Evolutionary conservation across 2,329 filamentous ascomycete genomes (phyloP), one percentile per base, ranked within the genome.

Genomic region (Thielaviopsis euricoi): DNA sequence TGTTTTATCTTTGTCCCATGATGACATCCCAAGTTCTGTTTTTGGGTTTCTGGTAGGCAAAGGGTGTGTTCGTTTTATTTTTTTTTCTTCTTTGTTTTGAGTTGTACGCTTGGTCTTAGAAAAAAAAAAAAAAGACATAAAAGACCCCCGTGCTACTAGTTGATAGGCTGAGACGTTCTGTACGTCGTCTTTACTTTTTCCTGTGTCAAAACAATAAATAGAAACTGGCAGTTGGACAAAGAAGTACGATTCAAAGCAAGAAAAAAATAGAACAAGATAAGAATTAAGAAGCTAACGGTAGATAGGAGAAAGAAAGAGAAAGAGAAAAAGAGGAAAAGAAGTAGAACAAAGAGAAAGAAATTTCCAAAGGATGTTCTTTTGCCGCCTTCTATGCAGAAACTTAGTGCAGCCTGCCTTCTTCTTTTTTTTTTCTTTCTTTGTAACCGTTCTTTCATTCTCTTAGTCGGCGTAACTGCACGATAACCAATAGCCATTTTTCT

Each of bases 41-140:
- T 43, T 43, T 43, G 6, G 3, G 37, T 5, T 12, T 12, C 13
- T 55, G 48, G 26, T 33, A 3, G 21, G 21, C 37, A 46, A 55
- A 15, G 53, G 10, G 13, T 10, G 6, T 48, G 53, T 22, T 46
- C 22, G 22, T 22, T 22, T 55, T n/a, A n/a, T n/a, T n/a, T n/a
- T n/a, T n/a, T n/a, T n/a, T n/a, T n/a, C n/a, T n/a, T n/a, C n/a
- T n/a, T 55, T 55, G 53, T 55, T 55, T 55, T 55, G 53, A 17
- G 17, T 55, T 48, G 29, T 55, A 55, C 53, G 53, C 53, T 55
- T 37, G 48, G 53, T 55, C 53, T 21, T 43, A 19, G 9, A 25
- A 10, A 33, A 33, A 33, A 26, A 26, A 26, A 26, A 26, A 26
- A 26, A 26, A 26, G 4, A 5, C 6, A 52, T 15, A 22, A 17